Evolutionary conservation across 1,284 basidiomycete species (phyloP), one percentile per base, ranked within the genome.

Genomic region (Porogramme epimiltina): DNA sequence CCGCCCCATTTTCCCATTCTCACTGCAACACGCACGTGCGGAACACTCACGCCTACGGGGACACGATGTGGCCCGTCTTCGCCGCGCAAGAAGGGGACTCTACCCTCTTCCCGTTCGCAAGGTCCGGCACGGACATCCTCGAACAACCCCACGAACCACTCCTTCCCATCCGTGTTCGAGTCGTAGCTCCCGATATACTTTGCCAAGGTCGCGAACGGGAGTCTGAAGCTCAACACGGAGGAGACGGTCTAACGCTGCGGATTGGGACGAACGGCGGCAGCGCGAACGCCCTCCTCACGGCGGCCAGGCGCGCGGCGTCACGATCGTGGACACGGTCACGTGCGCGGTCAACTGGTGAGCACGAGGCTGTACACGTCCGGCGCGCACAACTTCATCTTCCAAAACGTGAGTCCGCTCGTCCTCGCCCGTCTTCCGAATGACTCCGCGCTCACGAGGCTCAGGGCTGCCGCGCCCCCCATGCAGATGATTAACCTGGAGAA

Each of bases 191-290:
- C 74, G 4, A 34, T 58, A 13, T 76, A 71, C 60, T 52, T 72
- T 31, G 58, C 64, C 18, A 65, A 67, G 42, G 62, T 55, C 54
- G 42, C 60, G 51, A 62, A 61, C 42, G 60, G 56, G 10, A 54
- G 56, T 4, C 39, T 69, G 52, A 16, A 16, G 44, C 34, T 45
- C 8, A 37, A n/a, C 15, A 31, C 44, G 8, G 33, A 36, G 8
- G 42, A 73, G 42, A 79, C 78, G 4, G 57, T 78, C 13, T 78
- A 74, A 74, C 75, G 16, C 65, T 79, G 6, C 79, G 77, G 78
- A 79, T 79, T 48, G 77, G 76, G 8, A 76, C 77, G n/a, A 78
- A 78, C 56, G 76, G 77, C 58, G 62, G 78, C 5, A 77, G 78
- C 5, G 68, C 41, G 20, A 60, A 57, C 24, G n/a, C 69, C 65